Conservation (phyloP, 73 alveolate species). For the Tetrahymena elliotti region DNA sequence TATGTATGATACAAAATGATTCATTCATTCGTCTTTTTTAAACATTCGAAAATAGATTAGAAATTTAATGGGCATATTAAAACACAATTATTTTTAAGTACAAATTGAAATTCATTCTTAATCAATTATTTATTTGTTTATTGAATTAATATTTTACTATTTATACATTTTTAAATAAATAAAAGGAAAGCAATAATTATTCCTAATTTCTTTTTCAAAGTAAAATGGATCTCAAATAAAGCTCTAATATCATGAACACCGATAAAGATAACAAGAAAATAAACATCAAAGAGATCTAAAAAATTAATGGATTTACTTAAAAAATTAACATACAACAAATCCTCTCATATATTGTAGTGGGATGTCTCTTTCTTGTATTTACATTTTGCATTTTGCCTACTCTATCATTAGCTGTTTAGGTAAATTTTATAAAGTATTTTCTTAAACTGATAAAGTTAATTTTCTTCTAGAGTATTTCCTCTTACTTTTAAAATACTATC, state of each 20-base stretch:
- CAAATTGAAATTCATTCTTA: background rate
- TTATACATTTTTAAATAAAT: too few species aligned
- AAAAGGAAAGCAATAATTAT: background rate
- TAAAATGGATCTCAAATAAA: background rate
- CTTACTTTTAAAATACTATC: background rate
- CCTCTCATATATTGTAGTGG: background rate
- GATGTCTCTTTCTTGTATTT: background rate
- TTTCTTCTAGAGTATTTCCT: background rate
- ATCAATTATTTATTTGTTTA: too few species aligned
- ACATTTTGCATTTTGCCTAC: background rate
- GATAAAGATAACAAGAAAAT: background rate
- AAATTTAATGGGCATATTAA: too few species aligned
- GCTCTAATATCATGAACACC: background rate
- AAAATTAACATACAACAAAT: background rate
- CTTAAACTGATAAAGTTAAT: background rate
- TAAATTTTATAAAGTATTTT: background rate
- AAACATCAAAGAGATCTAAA: too few species aligned
- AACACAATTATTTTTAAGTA: too few species aligned
- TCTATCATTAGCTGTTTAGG: background rate
- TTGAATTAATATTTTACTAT: too few species aligned
- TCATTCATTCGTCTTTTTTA: too few species aligned
- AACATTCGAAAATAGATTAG: too few species aligned
- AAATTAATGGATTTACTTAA: background rate
- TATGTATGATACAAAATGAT: too few species aligned
- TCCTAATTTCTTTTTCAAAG: background rate